Evolutionary conservation across 140 eudicot species (phyloP).

Genomic region (Senecio squalidus): DNA sequence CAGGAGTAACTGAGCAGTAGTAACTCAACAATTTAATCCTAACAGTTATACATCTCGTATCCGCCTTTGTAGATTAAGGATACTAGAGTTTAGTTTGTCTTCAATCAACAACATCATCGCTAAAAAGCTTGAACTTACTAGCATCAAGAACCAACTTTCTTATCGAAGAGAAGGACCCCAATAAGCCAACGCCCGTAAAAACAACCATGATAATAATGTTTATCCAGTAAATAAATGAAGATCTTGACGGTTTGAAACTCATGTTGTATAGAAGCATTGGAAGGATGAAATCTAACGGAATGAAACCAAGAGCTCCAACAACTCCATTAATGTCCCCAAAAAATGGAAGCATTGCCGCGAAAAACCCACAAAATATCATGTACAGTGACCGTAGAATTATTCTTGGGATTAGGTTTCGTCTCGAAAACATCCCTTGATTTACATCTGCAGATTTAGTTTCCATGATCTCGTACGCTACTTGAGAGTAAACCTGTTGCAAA

Average conservation of each 20-base stretch:
- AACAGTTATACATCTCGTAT: neutral
- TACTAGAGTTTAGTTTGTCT: neutral
- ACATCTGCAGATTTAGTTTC: constrained; percentile 85
- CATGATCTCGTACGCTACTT: constrained; percentile 95
- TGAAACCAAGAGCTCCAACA: constrained; percentile 91
- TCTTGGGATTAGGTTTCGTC: constrained; percentile 78
- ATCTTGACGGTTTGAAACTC: constrained; percentile 55
- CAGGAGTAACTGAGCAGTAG: no score
- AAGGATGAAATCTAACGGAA: constrained; percentile 87
- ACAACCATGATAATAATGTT: constrained; percentile 56
- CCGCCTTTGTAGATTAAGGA: neutral
- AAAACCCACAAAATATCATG: constrained; percentile 61
- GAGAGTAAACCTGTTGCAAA: constrained; percentile 70
- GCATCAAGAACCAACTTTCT: constrained; percentile 58
- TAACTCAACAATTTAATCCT: no score
- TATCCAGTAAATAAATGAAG: constrained; percentile 52
- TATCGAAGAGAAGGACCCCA: constrained; percentile 76
- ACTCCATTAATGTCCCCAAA: constrained; percentile 82
- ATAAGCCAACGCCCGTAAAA: constrained; percentile 69
- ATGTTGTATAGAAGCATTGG: constrained; percentile 98
- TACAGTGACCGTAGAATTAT: constrained; percentile 62
- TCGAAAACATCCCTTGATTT: constrained; percentile 76
- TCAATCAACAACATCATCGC: constrained; percentile 64
- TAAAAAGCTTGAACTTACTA: constrained; percentile 14
- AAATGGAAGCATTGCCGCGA: constrained; percentile 86